Evolutionary conservation across 2,329 filamentous ascomycete genomes (phyloP).

Genomic region (Fusarium sp.): DNA sequence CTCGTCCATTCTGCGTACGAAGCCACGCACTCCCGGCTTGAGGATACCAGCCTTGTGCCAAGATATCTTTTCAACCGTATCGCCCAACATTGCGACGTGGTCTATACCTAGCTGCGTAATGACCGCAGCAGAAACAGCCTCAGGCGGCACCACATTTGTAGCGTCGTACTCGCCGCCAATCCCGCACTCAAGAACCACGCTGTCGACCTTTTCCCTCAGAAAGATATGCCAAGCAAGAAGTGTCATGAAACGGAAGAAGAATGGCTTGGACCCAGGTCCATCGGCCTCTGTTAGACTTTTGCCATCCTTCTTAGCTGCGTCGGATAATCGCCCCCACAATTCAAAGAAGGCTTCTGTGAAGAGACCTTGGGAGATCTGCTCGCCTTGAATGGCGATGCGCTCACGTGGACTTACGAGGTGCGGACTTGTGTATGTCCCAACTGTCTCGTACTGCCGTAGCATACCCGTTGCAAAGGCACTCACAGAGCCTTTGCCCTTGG

Average conservation of each 20-base stretch:
- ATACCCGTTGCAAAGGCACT: slow-evolving; percentile 87
- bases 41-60: slow-evolving; percentile 95
- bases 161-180: slow-evolving; percentile 95
- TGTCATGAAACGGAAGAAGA: slow-evolving; percentile 93
- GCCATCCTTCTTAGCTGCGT: slow-evolving; percentile 53
- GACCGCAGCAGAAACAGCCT: slow-evolving; percentile 76
- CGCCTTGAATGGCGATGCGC: slow-evolving; percentile 83
- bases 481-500: slow-evolving; percentile 93
- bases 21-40: slow-evolving; percentile 68
- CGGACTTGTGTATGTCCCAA: slow-evolving; percentile 88
- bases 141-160: slow-evolving; percentile 81
- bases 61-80: slow-evolving; percentile 82
- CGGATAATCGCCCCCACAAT: slow-evolving; percentile 76
- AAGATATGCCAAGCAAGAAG: slow-evolving; percentile 90
- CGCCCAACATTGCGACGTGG: slow-evolving; percentile 83
- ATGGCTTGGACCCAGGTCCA: slow-evolving; percentile 78
- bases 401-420: slow-evolving; percentile 87
- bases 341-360: slow-evolving; percentile 88
- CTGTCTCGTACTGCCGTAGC: slow-evolving; percentile 63
- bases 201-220: slow-evolving; percentile 78
- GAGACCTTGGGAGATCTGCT: slow-evolving; percentile 73
- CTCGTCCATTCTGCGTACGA: slow-evolving; percentile 51
- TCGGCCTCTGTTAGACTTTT: slow-evolving; percentile 59
- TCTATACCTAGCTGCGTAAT: slow-evolving; percentile 89
- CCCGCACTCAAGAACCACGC: slow-evolving; percentile 90